Base-by-base conservation (phyloP, 2,329 filamentous ascomycete genomes). In the Exophiala aquamarina region DNA sequence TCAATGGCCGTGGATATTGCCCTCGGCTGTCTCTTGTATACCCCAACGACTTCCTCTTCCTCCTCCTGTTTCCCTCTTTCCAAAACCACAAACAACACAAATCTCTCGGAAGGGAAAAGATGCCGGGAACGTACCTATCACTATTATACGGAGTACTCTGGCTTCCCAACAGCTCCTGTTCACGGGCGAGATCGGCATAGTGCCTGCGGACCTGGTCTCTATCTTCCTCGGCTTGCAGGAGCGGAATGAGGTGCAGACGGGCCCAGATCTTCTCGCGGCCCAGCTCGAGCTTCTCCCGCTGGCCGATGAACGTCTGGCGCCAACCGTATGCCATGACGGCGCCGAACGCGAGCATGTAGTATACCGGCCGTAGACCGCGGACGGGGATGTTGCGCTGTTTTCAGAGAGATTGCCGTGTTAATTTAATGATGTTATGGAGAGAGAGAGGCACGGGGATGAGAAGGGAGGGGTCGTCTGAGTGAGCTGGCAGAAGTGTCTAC, bases 211-310 rank as follows among this genome's bases (percentile, higher is more conserved):
- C 91, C 68, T 92, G 86, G 72, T 98, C 93, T 52, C 93, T 86
- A 75, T 98, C 93, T 70, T 95, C 90, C 68, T 98, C 93, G 47
- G 93, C 93, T 69, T 97, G 92, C 56, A 98, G 82, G 55, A 95
- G 75, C 49, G 93, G 93, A 64, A 92, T 93, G 56, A 98, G 79
- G 73, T 97, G 83, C 72, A 98, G 95, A 66, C 93, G 86, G 53
- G 89, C 83, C 93, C 93, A 98, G 82, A 95, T 93, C 78, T 97
- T 98, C 67, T 98, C 93, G 62, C 93, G 89, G 55, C 84, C 88
- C 59, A 95, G 84, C 72, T 98, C 93, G 66, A 91, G 92, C 69
- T 89, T 86, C 73, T 98, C 93, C 61, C 89, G 81, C 59, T 92
- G 86, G 48, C 90, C 92, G 67, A 85, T 74, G 58, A 88, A 85